Base-by-base conservation (phyloP, 2,329 filamentous ascomycete genomes). In the Penicillium sp. region DNA sequence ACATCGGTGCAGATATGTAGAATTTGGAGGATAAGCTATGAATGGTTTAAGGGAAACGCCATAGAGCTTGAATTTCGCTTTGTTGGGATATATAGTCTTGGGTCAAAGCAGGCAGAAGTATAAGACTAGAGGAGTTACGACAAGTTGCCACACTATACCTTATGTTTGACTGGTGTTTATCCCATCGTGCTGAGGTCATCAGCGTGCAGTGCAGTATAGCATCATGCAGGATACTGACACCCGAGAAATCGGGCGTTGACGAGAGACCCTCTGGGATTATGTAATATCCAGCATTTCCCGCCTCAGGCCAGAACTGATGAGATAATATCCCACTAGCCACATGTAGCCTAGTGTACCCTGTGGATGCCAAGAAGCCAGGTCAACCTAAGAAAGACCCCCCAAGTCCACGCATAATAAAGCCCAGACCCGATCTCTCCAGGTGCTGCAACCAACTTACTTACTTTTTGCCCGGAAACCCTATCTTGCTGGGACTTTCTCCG, bases 291-390 rank as follows among this genome's bases (percentile, higher is more conserved):
- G 31, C 10, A 9, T 5, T 37, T 11, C 14, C 3, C 21, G 37
- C 49, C 49, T 52, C 26, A 52, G 39, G 26, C 39, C 5, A 24
- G 5, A 26, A 35, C 7, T 11, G 50, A 43, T 43, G 48, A 51
- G 31, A 26, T 51, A 51, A 46, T 43, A 19, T 19, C 0, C 13
- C 24, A 6, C 45, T 31, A 55, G 43, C 56, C 54, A 6, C 3
- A 29, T 35, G 9, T 3, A 22, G 47, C 31, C 57, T 67, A 67
- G 64, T 56, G 53, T 51, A 27, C 14, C 41, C 37, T 52, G 39
- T 53, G 47, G 48, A 48, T 60, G 62, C 62, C 62, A 63, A 64
- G 63, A 67, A 65, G 63, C 63, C 64, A 67, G 64, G 64, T 67
- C 64, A 52, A 66, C 63, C 59, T 21, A 35, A 35, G 21, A 50